These are phyloP conservation scores for Tricholoma hemisulphureum DNA, from an alignment of 768 basidiomycete species.

Conservation along the genomic window DNA sequence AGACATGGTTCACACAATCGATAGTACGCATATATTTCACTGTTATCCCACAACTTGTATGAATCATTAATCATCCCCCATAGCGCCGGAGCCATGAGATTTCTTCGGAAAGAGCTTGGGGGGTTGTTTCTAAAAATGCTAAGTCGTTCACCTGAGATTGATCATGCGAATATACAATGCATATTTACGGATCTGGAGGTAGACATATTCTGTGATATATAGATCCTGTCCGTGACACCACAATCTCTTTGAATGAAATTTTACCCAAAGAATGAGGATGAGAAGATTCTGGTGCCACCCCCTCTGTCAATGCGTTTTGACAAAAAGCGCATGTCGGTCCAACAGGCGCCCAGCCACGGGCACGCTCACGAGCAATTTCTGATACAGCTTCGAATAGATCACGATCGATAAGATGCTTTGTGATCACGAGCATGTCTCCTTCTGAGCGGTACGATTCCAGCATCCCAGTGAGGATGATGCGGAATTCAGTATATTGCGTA, in stretches of 20 bases:
- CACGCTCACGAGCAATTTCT: slow-evolving; percentile 53
- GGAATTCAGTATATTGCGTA: slow-evolving; percentile 86
- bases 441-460: slow-evolving; percentile 91
- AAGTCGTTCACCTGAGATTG: neutral
- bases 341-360: slow-evolving; percentile 60
- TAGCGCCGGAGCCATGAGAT: slow-evolving; percentile 10
- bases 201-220: slow-evolving; percentile 54
- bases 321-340: slow-evolving; percentile 53
- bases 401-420: slow-evolving; percentile 74
- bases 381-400: slow-evolving; percentile 80
- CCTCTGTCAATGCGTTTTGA: slow-evolving; percentile 41
- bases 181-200: slow-evolving; percentile 18
- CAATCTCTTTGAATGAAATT: slow-evolving; percentile 26
- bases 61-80: neutral
- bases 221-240: slow-evolving; percentile 57
- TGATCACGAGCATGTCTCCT: slow-evolving; percentile 84
- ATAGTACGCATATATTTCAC: slow-evolving; percentile 21
- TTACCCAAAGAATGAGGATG: slow-evolving; percentile 16
- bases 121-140: too few relatives aligned
- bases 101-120: neutral
- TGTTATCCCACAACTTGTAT: neutral
- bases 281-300: slow-evolving; percentile 1
- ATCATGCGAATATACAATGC: neutral
- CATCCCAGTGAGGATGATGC: slow-evolving; percentile 91
- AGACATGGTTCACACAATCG: slow-evolving; percentile 55